Evolutionary conservation across 768 basidiomycete genomes (phyloP).

Genomic region (Suillus decipiens): DNA sequence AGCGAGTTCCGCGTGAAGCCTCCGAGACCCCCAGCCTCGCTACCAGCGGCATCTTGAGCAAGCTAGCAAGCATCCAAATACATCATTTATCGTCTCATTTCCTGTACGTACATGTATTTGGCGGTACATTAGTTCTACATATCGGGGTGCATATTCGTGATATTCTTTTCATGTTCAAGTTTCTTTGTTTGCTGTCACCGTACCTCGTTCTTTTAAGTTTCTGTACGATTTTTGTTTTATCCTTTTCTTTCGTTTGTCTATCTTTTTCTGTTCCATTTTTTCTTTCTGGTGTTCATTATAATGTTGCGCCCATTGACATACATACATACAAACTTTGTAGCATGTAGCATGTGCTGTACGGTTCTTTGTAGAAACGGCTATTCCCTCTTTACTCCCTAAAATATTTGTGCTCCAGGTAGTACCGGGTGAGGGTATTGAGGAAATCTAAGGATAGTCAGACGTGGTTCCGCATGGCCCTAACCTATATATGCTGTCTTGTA

Average conservation of each 20-base stretch:
- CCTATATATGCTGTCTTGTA: too few relatives aligned
- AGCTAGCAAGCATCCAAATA: conserved; percentile 14
- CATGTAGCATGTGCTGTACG: conserved; percentile 48
- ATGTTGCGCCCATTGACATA: conserved; percentile 16
- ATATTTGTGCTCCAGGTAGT: too few relatives aligned
- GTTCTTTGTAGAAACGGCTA: conserved; percentile 20
- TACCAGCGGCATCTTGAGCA: neutral
- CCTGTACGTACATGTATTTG: conserved; percentile 16
- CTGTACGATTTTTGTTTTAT: conserved; percentile 12
- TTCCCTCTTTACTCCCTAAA: conserved; percentile 9
- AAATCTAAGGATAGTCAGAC: too few relatives aligned
- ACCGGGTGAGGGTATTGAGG: too few relatives aligned
- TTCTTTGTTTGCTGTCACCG: conserved; percentile 14
- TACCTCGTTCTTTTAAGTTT: conserved; percentile 23
- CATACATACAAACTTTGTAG: conserved; percentile 33
- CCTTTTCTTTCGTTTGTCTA: conserved; percentile 14
- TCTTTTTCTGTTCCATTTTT: conserved; percentile 20
- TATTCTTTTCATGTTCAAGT: neutral
- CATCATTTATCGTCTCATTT: conserved; percentile 16
- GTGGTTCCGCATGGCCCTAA: too few relatives aligned
- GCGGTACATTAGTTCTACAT: conserved; percentile 29
- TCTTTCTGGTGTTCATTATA: conserved; percentile 15
- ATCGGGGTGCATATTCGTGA: conserved; percentile 8
- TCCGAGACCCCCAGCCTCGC: conserved; percentile 38
- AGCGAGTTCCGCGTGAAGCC: conserved; percentile 81